Base-by-base conservation (phyloP, 192 early-diverging fungal species). In the Linnemannia hyalina region DNA sequence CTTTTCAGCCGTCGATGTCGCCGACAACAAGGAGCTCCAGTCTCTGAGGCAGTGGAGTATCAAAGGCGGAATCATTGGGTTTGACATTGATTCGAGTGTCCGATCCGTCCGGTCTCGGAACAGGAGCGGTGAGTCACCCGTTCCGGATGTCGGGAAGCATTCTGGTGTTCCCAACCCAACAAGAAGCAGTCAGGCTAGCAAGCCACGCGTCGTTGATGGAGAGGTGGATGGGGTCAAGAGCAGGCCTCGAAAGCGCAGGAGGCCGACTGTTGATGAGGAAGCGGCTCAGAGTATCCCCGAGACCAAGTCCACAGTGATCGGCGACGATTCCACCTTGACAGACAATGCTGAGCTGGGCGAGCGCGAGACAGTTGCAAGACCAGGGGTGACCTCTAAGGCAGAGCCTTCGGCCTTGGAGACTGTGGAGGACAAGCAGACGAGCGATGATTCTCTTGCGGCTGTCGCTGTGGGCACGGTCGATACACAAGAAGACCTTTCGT, bases 91-190 rank as follows among this genome's bases (percentile, higher is more conserved):
- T 3, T 63, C 70, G 0, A 73, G 40, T 40, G 55, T 73, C 10
- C 70, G 78, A 13, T 73, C 78, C 11, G 69, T 63, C 70, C 69
- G 78, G 5, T 79, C 78, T 32, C 78, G 78, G 26, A 46, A 54
- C 69, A 79, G 42, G 70, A 55, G 41, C 6, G 35, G 36, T 38
- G 44, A 68, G 60, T 65, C 26, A 15, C 29, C 4, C 44, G 32
- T 20, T 40, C 2, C n/a, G 0, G n/a, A 38, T 16, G 16, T 22
- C 41, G 42, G 1, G 0, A 46, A 49, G n/a, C 8, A 22, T 8
- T 26, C 40, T 3, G 7, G 18, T 46, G 15, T 44, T 49, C 7
- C 15, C 20, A 46, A 38, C n/a, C 8, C 36, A 49, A 68, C 18
- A 11, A 52, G 42, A 41, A 32, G 60, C 3, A 65, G 0, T 15